Base-by-base conservation (phyloP, 1,284 basidiomycete species). In the Hymenochaete sp. region DNA sequence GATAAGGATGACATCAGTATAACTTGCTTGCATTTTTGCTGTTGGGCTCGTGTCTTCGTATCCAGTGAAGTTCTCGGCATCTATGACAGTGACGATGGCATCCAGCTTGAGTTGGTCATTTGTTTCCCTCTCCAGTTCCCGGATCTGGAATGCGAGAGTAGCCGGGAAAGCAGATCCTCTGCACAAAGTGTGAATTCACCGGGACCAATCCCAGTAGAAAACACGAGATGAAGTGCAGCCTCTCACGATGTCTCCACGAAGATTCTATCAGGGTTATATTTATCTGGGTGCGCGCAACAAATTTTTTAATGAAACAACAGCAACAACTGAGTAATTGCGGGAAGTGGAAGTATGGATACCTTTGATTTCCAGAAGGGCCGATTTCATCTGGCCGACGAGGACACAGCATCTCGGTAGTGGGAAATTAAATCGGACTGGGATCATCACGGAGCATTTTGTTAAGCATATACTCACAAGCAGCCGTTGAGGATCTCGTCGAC, bases 401-500 rank as follows among this genome's bases (percentile, higher is more conserved):
- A 92, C 83, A 59, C 90, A 93, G 58, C 89, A 92, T 75, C 87
- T 90, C 45, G 7, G 26, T 40, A 21, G 13, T 45, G 21, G 31
- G 33, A 24, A 6, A 16, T 41, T 13, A 38, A 36, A 14, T n/a
- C n/a, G n/a, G n/a, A n/a, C n/a, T n/a, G n/a, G n/a, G n/a, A n/a
- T n/a, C n/a, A n/a, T n/a, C n/a, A n/a, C n/a, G n/a, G n/a, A n/a
- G n/a, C n/a, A n/a, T n/a, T n/a, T n/a, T n/a, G n/a, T n/a, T n/a
- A n/a, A 38, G 13, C 26, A 32, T 38, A 25, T 50, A 64, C 68
- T 56, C 50, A 92, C 89, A 93, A 77, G 72, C 91, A 95, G 19
- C 91, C 91, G 61, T 93, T 95, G 52, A 92, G 65, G 41, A 95
- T 93, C 62, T 93, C 91, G 54, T 79, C 88, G 44, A 93, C 90